phyloP scores from a whole-genome alignment of 306 rosid species.

The Neltuma alba region DNA sequence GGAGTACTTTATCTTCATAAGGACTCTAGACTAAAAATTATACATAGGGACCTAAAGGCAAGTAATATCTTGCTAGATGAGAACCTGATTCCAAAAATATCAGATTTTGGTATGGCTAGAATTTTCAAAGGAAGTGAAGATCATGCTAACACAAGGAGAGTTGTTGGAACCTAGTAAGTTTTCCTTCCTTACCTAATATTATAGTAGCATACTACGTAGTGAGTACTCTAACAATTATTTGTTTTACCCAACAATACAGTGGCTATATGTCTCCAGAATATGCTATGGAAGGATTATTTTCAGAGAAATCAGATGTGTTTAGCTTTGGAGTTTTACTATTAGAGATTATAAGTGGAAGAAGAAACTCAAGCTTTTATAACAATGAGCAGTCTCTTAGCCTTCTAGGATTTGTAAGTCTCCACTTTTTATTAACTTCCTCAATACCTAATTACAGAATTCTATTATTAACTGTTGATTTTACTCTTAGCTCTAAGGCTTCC shows the following conservation, averaged over 20 bases:
- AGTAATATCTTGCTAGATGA: neutral
- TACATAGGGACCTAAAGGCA: neutral
- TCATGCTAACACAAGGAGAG: neutral
- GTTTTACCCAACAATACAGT: conserved; percentile 5
- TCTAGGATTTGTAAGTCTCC: conserved; percentile 32
- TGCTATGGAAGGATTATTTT: conserved; percentile 32
- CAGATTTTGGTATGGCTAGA: neutral
- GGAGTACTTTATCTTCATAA: neutral
- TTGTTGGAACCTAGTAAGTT: neutral
- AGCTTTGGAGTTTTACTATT: neutral
- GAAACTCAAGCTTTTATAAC: conserved; percentile 29
- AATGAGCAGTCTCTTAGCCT: conserved; percentile 13
- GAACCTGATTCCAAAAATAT: neutral
- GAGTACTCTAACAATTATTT: neutral
- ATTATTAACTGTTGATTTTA: neutral
- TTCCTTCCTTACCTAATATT: neutral
- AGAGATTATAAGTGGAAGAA: neutral
- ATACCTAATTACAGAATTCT: neutral
- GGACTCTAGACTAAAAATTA: neutral
- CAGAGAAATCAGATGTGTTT: neutral
- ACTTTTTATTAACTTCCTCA: neutral
- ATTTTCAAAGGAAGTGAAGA: neutral
- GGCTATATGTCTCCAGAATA: conserved; percentile 45
- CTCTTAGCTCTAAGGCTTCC: neutral
- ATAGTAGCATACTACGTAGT: neutral